Base-by-base conservation (phyloP, 768 basidiomycete species). In the Coprinopsis strossmayeri region DNA sequence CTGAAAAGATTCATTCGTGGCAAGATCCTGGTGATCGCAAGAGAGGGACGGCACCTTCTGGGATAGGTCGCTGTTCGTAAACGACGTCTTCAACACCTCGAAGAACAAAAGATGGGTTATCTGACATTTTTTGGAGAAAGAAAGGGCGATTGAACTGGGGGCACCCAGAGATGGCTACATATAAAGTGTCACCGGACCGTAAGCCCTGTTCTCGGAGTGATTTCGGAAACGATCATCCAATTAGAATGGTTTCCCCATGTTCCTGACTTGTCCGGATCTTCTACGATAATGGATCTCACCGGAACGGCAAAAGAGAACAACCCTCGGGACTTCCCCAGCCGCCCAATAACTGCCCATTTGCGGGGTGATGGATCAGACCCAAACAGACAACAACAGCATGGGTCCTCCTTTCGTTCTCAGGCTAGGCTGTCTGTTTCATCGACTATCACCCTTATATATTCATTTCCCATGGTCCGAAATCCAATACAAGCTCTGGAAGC, bases 51-150 rank as follows among this genome's bases (percentile, higher is more conserved):
- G 50, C 46, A 87, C 85, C 69, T 57, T 83, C 73, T 24, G 88
- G 90, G 53, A 92, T 75, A n/a, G 83, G 79, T 2, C 86, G 72
- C 44, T 83, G 70, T 56, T 91, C 89, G 57, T 78, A 91, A 38
- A 69, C 71, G 53, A 87, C 79, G 37, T 87, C 71, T 5, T 87
- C 72, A 54, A 91, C 69, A 48, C 72, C 78, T 32, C 77, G 76
- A 45, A 93, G 73, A 46, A 93, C 82, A 61, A 92, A 90, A 3
- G 87, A 89, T 40, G 72, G 81, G 61, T 91, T 91, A 65, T 84
- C 76, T 20, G 81, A 72, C 81, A 86, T 85, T 58, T 65, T 50
- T 48, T 52, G 48, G 48, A 50, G 51, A 49, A 37, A 49, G 42
- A 50, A 53, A 44, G 42, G 45, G 37, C 15, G 41, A 47, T 28